Conservation (phyloP, 2,329 filamentous ascomycete species). For the Monilinia polystroma region DNA sequence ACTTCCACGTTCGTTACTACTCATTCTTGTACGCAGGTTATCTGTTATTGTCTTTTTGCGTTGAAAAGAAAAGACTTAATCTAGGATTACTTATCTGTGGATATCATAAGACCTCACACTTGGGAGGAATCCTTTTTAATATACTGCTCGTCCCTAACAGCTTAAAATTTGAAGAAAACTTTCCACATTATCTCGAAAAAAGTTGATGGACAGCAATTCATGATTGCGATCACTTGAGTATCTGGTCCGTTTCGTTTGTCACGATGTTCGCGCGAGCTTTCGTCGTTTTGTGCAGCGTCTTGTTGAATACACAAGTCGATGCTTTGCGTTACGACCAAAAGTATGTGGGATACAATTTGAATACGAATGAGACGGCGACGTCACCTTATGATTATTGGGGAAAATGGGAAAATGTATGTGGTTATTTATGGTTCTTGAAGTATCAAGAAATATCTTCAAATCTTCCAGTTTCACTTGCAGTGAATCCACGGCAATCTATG, state of each 20-base stretch:
- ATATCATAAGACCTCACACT: constrained; percentile 2
- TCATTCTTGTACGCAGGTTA: constrained; percentile 4
- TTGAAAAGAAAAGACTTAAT: neutral
- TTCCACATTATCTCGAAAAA: neutral
- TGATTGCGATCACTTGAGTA: constrained; percentile 23
- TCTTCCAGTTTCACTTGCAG: neutral
- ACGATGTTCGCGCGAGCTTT: constrained; percentile 21
- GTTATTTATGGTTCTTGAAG: neutral
- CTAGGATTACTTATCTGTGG: constrained; percentile 8
- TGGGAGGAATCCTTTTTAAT: constrained; percentile 8
- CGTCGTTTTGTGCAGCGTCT: constrained; percentile 17
- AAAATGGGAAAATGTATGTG: constrained; percentile 45
- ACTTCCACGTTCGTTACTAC: constrained; percentile 24
- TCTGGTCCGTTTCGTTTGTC: constrained; percentile 21
- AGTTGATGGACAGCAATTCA: constrained; percentile 18
- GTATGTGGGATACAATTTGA: constrained; percentile 44
- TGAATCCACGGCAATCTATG: neutral
- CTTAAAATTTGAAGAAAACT: neutral
- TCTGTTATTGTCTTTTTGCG: constrained; percentile 6
- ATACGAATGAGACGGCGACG: constrained; percentile 56
- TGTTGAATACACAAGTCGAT: constrained; percentile 20
- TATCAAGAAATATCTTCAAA: neutral
- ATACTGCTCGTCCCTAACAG: constrained; percentile 9
- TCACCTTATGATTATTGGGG: constrained; percentile 58
- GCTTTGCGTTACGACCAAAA: constrained; percentile 23